Base-by-base conservation (phyloP, 805 yeast genomes). In the Soucietia sequanensis region DNA sequence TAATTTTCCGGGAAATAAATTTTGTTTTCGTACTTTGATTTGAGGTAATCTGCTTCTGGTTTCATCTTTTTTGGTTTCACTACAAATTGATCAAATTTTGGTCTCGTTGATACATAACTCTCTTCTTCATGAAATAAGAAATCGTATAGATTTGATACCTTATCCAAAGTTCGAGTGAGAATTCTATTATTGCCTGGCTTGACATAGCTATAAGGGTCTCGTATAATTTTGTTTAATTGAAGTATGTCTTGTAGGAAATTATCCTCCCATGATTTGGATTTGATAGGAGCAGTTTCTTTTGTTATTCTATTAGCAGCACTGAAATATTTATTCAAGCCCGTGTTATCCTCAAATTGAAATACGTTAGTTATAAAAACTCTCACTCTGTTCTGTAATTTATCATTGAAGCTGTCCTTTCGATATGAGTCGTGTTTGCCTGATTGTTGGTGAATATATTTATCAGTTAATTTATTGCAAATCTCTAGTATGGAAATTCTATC, bases 311-410 rank as follows among this genome's bases (percentile, higher is more conserved):
- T 55, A 9, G 72, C 56, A 1, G 48, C 30, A 16, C 52, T 43
- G 37, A 65, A 66, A 39, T 61, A 61, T 47, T 65, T 65, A 44
- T 68, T 68, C 34, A 68, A 53, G 1, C 74, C 74, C 3, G 74
- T 68, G 43, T 63, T 67, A 38, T 68, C 74, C 31, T 68, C 73
- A 26, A 66, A 50, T 11, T 55, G 46, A 31, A 68, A 54, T 11
- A 65, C 34, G 21, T 52, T 54, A 13, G 68, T 47, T 15, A 65
- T 47, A 33, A 65, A 67, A 2, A 43, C 33, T 23, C 69, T 49
- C 4, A 68, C 63, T 19, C 71, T 48, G 23, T 51, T 58, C 25
- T 65, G 67, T 21, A 68, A 47, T n/a, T 23, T 30, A 39, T 68
- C 72, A 34, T 61, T 66, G 44, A 62, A 65, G 0, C 63, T 50